Evolutionary conservation across 768 basidiomycete species (phyloP).

Genomic region (Hirschioporus abietinus): DNA sequence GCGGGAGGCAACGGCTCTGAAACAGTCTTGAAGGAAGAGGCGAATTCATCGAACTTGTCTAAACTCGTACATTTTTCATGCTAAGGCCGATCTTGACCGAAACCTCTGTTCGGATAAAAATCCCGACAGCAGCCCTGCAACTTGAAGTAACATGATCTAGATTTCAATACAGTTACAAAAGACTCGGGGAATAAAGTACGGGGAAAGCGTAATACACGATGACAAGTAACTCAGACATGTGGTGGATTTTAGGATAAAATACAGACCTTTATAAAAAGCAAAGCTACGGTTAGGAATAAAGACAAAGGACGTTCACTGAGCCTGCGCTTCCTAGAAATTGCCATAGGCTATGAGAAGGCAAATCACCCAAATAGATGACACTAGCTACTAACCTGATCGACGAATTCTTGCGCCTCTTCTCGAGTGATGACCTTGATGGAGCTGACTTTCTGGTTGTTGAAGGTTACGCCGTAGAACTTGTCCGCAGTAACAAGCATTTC

Average conservation of each 20-base stretch:
- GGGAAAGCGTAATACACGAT: neutral
- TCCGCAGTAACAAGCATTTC: constrained; percentile 96
- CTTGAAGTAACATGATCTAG: too few relatives aligned
- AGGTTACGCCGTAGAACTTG: constrained; percentile 95
- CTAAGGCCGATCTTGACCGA: neutral
- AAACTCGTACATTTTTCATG: neutral
- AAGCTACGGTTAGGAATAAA: neutral
- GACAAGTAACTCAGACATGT: neutral
- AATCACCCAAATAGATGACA: neutral
- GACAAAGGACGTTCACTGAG: constrained; percentile 27
- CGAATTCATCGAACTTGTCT: neutral
- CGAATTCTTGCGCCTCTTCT: constrained; percentile 91
- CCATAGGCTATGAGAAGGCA: constrained; percentile 5
- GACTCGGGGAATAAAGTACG: neutral
- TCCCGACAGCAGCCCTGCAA: neutral
- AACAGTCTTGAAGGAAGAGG: neutral
- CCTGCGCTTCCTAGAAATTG: constrained; percentile 40
- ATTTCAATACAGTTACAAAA: neutral
- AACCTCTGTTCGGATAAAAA: neutral
- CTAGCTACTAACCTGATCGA: constrained; percentile 63
- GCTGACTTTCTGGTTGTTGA: constrained; percentile 93
- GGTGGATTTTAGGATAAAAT: neutral
- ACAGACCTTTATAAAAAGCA: neutral
- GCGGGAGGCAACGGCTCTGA: neutral
- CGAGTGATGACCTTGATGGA: constrained; percentile 82